Base-by-base conservation (phyloP, 495 filamentous ascomycete genomes). In the Extremus antarcticus region DNA sequence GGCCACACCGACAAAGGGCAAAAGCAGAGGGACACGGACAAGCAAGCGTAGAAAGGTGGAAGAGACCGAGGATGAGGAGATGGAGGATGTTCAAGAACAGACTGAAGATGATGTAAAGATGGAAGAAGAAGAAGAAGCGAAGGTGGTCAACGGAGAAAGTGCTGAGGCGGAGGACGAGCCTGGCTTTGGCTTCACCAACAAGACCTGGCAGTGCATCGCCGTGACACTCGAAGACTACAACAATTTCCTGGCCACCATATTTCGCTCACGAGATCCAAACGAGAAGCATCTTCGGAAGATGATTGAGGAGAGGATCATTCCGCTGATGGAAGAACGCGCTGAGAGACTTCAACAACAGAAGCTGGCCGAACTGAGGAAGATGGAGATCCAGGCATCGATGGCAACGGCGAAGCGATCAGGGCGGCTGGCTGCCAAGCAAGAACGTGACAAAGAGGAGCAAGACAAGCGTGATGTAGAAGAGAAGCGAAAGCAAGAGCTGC, bases 371-470 rank as follows among this genome's bases (percentile, higher is more conserved):
- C 83, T 91, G 66, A 89, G 86, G 65, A 90, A 95, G 61, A 65
- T 94, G 25, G 70, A 86, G 50, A 87, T 82, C 60, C 65, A 91
- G 59, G 80, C 91, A 65, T 86, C 90, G 61, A 74, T 97, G 58
- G 90, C 88, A n/a, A 85, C 85, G 40, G 91, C 92, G 0, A 98
- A 98, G 71, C 75, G 92, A 53, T 96, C 92, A 0, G 91, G 87
- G 59, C 82, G 92, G 48, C 76, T 97, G 48, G 88, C 88, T 32
- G 76, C 78, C 51, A 94, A 89, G 69, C 70, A 80, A 24, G 86
- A 94, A 66, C 85, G 81, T 51, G 87, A 88, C 57, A 82, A 82
- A 59, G 68, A 81, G 51, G 82, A 88, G 22, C 84, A 87, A 53
- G 84, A 85, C 52, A 76, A 77, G 40, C 74, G 70, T 2, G 86